Evolutionary conservation across 257 asterid genomes (phyloP).

Genomic region (Solanum infundibuliforme): DNA sequence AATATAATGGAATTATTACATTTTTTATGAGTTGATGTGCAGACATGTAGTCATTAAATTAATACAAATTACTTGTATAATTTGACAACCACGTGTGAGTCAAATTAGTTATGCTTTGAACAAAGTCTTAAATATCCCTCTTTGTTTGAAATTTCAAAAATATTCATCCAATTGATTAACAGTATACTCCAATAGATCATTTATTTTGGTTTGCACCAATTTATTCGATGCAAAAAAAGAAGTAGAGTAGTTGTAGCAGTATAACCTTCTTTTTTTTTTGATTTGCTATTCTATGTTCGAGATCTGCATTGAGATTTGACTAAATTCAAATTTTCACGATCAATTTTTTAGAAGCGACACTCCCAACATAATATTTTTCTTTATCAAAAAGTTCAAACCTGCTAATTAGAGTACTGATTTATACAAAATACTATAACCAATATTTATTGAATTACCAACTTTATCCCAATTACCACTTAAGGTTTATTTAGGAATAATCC

Average conservation of each 20-base stretch:
- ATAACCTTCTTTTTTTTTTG: too few species aligned
- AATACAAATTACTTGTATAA: neutral
- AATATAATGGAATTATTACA: neutral
- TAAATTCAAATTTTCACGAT: fast-evolving
- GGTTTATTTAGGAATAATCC: neutral
- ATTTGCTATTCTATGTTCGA: fast-evolving
- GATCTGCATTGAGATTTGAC: fast-evolving
- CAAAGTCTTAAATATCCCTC: neutral
- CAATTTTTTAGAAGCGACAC: neutral
- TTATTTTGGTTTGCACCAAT: neutral
- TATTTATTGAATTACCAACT: too few species aligned
- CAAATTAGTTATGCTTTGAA: neutral
- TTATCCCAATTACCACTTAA: too few species aligned
- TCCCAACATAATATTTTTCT: neutral
- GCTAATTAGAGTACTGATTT: too few species aligned
- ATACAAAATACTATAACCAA: too few species aligned
- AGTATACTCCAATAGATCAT: neutral
- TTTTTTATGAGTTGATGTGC: neutral
- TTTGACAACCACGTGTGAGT: neutral
- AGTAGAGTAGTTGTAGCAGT: neutral
- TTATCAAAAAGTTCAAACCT: too few species aligned
- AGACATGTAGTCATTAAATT: neutral
- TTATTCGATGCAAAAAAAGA: neutral
- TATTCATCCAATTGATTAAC: neutral
- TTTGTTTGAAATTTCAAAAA: neutral